These are phyloP conservation scores for Sequoia sempervirens DNA, from an alignment of 75 land plant species.

Conservation along the genomic window DNA sequence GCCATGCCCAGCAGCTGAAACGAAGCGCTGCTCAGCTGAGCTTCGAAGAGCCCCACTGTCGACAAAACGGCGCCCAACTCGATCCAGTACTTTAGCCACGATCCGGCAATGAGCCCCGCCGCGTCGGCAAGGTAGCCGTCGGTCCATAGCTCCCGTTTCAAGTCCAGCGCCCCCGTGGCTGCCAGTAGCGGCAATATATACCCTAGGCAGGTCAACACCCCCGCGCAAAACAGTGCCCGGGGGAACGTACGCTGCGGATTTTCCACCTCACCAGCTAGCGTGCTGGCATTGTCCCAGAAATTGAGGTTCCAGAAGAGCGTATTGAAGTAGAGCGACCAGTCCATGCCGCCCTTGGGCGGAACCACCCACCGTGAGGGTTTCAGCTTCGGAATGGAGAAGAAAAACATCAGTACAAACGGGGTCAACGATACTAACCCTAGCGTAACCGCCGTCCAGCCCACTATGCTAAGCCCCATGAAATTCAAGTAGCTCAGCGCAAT, in stretches of 20 bases:
- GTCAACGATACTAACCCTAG: constrained; percentile 45
- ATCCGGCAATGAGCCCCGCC: constrained; percentile 55
- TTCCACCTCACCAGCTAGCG: constrained; percentile 39
- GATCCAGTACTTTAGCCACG: constrained; percentile 70
- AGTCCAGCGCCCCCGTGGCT: constrained; percentile 51
- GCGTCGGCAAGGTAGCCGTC: constrained; percentile 61
- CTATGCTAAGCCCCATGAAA: constrained; percentile 73
- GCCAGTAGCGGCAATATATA: constrained; percentile 66
- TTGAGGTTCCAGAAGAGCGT: constrained; percentile 87
- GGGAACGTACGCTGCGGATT: constrained; percentile 44
- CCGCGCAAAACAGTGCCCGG: constrained; percentile 42
- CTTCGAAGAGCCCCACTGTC: too few relatives aligned
- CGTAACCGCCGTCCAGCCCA: constrained; percentile 50
- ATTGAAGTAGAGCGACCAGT: too few relatives aligned
- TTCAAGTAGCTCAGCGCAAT: constrained; percentile 63
- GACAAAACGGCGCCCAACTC: constrained; percentile 55
- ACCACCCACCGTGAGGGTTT: constrained; percentile 48
- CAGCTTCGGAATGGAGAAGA: constrained; percentile 49
- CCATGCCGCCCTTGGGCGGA: constrained; percentile 8
- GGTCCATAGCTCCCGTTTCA: constrained; percentile 38
- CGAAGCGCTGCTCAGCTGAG: too few relatives aligned
- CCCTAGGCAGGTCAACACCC: constrained; percentile 42
- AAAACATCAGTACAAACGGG: constrained; percentile 47
- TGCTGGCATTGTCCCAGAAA: constrained; percentile 86
- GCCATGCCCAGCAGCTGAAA: too few relatives aligned